phyloP scores from a whole-genome alignment of 305 asterid genomes.

The Fraxinus greggii region DNA sequence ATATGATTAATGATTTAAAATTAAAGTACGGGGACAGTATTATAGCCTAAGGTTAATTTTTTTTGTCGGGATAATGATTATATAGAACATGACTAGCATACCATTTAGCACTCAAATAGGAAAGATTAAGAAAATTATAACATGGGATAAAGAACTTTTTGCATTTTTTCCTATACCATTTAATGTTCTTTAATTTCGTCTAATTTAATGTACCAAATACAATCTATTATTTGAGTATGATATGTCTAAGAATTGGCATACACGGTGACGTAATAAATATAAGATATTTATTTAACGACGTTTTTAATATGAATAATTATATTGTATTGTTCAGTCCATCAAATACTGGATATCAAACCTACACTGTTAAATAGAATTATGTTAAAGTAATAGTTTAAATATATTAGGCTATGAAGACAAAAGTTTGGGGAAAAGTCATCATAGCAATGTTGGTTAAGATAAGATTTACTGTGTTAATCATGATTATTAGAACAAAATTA shows the following conservation, averaged over 20 bases:
- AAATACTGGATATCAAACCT: neutral
- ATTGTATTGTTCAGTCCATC: neutral
- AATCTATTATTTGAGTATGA: neutral
- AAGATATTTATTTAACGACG: neutral
- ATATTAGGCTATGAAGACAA: neutral
- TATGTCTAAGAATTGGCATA: neutral
- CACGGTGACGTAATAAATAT: neutral
- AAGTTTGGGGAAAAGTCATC: neutral
- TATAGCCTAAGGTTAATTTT: neutral
- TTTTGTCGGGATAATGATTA: neutral
- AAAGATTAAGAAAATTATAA: neutral
- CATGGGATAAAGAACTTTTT: neutral
- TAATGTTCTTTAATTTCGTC: neutral
- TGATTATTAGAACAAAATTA: neutral
- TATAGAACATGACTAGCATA: neutral
- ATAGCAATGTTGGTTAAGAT: neutral
- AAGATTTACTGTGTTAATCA: neutral
- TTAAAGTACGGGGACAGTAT: neutral
- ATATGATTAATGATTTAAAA: neutral
- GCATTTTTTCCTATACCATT: neutral
- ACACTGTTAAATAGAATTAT: neutral
- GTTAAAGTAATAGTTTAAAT: neutral
- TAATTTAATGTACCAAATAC: neutral
- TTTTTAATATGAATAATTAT: neutral
- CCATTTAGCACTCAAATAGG: neutral